A percentile compares a stretch with the other conserved stretches of the same genome.
These are phyloP conservation scores for Polyporus arcularius DNA, from an alignment of 768 basidiomycete genomes.

Conservation along the genomic window DNA sequence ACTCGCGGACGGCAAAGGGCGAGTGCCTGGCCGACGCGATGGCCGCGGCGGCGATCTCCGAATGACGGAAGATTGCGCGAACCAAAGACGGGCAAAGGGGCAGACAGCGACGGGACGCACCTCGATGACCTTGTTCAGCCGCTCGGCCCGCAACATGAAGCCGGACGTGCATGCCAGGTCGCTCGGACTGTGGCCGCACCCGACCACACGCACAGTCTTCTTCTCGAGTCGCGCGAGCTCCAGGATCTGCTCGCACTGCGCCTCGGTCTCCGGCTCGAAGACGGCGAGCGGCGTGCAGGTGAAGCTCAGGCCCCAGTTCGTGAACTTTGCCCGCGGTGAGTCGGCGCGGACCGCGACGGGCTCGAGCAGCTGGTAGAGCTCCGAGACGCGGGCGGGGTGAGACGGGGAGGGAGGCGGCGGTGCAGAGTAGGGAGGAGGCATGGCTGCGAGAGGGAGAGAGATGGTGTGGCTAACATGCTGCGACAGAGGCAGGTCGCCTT, in stretches of 20 bases:
- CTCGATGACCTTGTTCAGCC: slow-evolving; percentile 71
- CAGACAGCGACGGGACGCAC: slow-evolving; percentile 48
- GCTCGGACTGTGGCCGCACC: slow-evolving; percentile 90
- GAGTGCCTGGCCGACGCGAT: slow-evolving; percentile 16
- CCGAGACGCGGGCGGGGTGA: slow-evolving; percentile 40
- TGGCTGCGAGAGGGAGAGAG: background rate
- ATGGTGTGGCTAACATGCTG: slow-evolving; percentile 9
- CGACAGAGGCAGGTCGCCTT: slow-evolving; percentile 17
- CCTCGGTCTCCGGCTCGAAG: slow-evolving; percentile 72
- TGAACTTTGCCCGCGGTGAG: slow-evolving; percentile 51
- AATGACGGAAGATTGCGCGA: slow-evolving; percentile 22
- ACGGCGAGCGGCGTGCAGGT: slow-evolving; percentile 64
- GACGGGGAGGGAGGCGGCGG: slow-evolving; percentile 5
- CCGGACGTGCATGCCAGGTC: slow-evolving; percentile 90
- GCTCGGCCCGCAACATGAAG: slow-evolving; percentile 81
- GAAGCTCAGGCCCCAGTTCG: slow-evolving; percentile 89
- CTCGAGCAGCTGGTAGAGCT: slow-evolving; percentile 54
- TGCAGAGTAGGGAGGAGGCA: background rate
- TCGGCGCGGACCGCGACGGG: slow-evolving; percentile 53
- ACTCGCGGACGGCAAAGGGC: background rate
- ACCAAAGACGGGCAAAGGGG: slow-evolving; percentile 19
- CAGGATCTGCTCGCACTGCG: slow-evolving; percentile 73
- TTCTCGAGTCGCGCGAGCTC: slow-evolving; percentile 78
- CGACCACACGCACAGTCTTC: slow-evolving; percentile 76
- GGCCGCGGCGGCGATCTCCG: slow-evolving; percentile 22